Base-by-base conservation (phyloP, 1,139 yeast genomes). In the Protomyces arabidopsidicola region DNA sequence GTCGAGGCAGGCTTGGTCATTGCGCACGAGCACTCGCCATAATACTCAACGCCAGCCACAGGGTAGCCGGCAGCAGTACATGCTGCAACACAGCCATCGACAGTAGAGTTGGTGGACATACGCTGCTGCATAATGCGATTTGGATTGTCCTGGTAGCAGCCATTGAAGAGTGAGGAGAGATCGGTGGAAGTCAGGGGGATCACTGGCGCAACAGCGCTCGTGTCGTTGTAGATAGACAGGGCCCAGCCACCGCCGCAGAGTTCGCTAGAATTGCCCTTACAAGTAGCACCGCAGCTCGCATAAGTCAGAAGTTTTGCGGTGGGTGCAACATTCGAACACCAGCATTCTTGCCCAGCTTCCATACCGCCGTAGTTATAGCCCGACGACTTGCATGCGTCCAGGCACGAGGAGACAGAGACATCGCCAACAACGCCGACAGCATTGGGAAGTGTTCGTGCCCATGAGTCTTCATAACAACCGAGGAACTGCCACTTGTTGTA, bases 261-360 rank as follows among this genome's bases (percentile, higher is more conserved):
- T 39, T 60, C 60, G 27, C 42, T 31, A n/a, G 45, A 31, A 35
- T 54, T 64, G 42, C 66, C 67, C 35, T 52, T 31, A 27, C 66
- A 64, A 8, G 63, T 9, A 27, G 59, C 52, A 35, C 45, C 51
- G 27, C 66, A 64, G 27, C 52, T 16, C 16, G 50, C 53, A 24
- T 52, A 45, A 34, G 56, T 35, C 42, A 52, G 31, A 16, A 45
- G 31, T 9, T 12, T 14, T 14, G 53, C 36, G 9, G 54, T 12
- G 14, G 57, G 55, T 9, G 39, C 45, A 4, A 48, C 18, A 59
- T 22, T 45, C n/a, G 62, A 54, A 45, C 63, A 55, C 65, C 64
- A 64, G 39, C 66, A 64, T 27, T 64, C 63, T 9, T 52, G 34
- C 27, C 65, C 64, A 24, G 56, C 42, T 45, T 64, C 66, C 27